These are phyloP conservation scores for Hypoxylon sp. DNA, from an alignment of 2,329 filamentous ascomycete genomes.

Conservation along the genomic window DNA sequence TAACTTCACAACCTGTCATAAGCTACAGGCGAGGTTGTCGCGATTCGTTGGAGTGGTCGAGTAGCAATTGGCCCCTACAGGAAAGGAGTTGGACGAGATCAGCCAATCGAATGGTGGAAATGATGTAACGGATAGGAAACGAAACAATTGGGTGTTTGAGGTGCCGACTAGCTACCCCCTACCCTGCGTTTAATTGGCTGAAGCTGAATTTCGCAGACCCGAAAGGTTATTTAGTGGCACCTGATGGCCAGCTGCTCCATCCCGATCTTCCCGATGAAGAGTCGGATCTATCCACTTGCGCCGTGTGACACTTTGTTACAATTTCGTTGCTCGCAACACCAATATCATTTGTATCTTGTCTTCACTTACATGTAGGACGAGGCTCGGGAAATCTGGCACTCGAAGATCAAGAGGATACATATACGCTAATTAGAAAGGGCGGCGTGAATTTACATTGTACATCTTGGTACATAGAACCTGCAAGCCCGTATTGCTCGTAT, in stretches of 20 bases:
- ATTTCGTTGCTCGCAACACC: neutral
- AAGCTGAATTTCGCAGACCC: neutral
- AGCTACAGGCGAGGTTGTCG: conserved; percentile 14
- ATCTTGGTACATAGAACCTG: neutral
- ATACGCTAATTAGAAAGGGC: neutral
- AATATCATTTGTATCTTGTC: neutral
- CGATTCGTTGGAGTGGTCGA: conserved; percentile 14
- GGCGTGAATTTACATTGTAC: neutral
- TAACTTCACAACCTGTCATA: conserved; percentile 25
- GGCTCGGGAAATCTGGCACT: neutral
- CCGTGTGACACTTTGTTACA: neutral
- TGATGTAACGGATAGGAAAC: conserved; percentile 47
- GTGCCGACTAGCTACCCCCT: conserved; percentile 39
- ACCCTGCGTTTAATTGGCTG: conserved; percentile 38
- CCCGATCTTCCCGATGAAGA: neutral
- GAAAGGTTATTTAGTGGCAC: conserved; percentile 20
- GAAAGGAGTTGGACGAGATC: conserved; percentile 19
- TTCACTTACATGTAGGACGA: neutral
- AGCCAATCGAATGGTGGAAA: conserved; percentile 33
- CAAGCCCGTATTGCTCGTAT: conserved; percentile 14
- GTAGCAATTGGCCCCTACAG: conserved; percentile 27
- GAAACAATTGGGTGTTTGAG: conserved; percentile 52
- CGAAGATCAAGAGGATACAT: neutral
- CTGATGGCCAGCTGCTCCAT: neutral
- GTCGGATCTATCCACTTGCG: neutral